These are phyloP conservation scores for Ascochyta rabiei DNA, from an alignment of 2,329 filamentous ascomycete genomes.

Conservation along the genomic window DNA sequence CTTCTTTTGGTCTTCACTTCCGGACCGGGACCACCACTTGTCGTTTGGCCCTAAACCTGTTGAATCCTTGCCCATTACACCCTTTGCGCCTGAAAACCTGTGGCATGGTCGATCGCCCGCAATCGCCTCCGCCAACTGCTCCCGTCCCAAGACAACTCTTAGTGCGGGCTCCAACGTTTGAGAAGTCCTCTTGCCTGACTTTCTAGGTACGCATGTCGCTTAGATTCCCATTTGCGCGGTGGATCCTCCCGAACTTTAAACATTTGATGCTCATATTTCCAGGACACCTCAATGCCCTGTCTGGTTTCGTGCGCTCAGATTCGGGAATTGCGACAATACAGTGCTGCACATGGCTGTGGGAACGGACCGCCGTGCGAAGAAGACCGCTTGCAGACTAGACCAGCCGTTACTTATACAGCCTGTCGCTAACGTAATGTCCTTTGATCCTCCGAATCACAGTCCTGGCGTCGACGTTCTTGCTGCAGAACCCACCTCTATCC, in stretches of 20 bases:
- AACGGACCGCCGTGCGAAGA: constrained; percentile 44
- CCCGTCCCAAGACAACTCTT: constrained; percentile 36
- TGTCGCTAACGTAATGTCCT: constrained; percentile 44
- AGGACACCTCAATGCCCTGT: constrained; percentile 40
- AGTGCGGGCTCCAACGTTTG: constrained; percentile 47
- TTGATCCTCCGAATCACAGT: constrained; percentile 36
- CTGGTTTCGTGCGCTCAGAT: constrained; percentile 28
- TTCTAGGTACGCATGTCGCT: constrained; percentile 37
- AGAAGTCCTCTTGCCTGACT: constrained; percentile 36
- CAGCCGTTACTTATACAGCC: constrained; percentile 42
- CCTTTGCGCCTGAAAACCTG: constrained; percentile 39
- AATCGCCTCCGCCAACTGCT: constrained; percentile 41
- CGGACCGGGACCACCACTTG: constrained; percentile 27
- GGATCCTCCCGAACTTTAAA: constrained; percentile 33
- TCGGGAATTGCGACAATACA: constrained; percentile 36
- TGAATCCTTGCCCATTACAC: constrained; percentile 32
- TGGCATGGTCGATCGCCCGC: constrained; percentile 43
- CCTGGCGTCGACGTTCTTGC: constrained; percentile 36
- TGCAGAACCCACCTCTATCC: constrained; percentile 29
- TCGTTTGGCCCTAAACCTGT: constrained; percentile 35
- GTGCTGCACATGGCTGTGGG: constrained; percentile 48
- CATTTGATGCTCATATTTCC: constrained; percentile 37
- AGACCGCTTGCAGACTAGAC: constrained; percentile 42
- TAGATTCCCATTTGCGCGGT: constrained; percentile 27
- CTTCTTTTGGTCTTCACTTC: constrained; percentile 23